Evolutionary conservation across 164 flowering plant genomes (phyloP).

Genomic region (Hamamelis virginiana): DNA sequence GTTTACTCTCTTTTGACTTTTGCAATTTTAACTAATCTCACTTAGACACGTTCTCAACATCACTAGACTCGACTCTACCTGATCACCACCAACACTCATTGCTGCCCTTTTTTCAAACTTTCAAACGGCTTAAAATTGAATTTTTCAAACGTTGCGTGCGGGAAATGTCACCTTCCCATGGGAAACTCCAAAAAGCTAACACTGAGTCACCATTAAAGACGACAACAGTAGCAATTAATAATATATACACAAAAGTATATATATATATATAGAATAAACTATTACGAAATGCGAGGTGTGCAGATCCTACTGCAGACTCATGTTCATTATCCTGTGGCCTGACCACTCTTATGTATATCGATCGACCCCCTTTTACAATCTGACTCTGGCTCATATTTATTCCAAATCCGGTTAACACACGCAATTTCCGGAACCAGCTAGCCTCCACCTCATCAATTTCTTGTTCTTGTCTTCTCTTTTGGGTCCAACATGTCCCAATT

Average conservation of each 20-base stretch:
- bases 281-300: neutral
- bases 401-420: slow-evolving; percentile 13
- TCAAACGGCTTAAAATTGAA: slow-evolving; percentile 12
- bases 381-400: slow-evolving; percentile 12
- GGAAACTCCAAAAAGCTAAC: slow-evolving; percentile 1
- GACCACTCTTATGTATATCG: too few species aligned
- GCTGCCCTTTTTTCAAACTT: neutral
- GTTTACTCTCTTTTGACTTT: too few species aligned
- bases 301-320: neutral
- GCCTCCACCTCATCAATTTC: slow-evolving; percentile 9
- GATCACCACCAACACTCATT: neutral
- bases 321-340: too few species aligned
- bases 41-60: too few species aligned
- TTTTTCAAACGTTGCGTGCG: slow-evolving; percentile 26
- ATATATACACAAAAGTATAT: too few species aligned
- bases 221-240: slow-evolving; percentile 5
- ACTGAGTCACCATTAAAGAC: slow-evolving; percentile 1
- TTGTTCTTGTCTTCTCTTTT: neutral
- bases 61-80: too few species aligned
- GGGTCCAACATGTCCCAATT: slow-evolving; percentile 5
- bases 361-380: slow-evolving; percentile 1
- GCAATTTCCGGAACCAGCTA: slow-evolving; percentile 17
- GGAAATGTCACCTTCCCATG: slow-evolving; percentile 16
- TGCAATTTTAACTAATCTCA: too few species aligned
- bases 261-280: neutral